Percentiles rank a stretch among this genome's conserved stretches.
Conservation (phyloP, 768 basidiomycete genomes). For the Boletus rubroflammeus region DNA sequence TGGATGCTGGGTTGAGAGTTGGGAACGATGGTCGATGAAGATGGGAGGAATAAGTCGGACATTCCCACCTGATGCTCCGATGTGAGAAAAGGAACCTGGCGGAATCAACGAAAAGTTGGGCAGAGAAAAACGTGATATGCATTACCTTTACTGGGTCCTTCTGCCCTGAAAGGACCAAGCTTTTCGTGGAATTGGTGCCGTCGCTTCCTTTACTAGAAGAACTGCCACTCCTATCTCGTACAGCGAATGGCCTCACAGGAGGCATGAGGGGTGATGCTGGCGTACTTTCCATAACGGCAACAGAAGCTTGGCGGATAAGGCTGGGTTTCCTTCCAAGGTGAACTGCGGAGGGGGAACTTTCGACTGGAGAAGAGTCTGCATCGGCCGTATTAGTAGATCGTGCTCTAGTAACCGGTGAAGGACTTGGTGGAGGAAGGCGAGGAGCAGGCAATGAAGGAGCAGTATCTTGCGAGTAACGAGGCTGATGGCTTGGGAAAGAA, state of each 20-base stretch:
- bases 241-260: slow-evolving; percentile 46
- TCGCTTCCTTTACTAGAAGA: slow-evolving; percentile 40
- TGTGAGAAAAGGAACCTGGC: slow-evolving; percentile 60
- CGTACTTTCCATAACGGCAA: slow-evolving; percentile 51
- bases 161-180: slow-evolving; percentile 50
- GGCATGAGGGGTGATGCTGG: slow-evolving; percentile 37
- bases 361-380: slow-evolving; percentile 14
- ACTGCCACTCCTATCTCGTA: slow-evolving; percentile 47
- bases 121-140: background rate
- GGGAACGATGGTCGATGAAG: slow-evolving; percentile 49
- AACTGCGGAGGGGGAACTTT: slow-evolving; percentile 7
- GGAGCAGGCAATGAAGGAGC: slow-evolving; percentile 29
- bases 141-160: slow-evolving; percentile 72
- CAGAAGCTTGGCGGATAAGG: slow-evolving; percentile 48
- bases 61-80: slow-evolving; percentile 69
- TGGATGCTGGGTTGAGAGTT: slow-evolving; percentile 36
- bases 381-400: slow-evolving; percentile 33
- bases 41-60: slow-evolving; percentile 69
- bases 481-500: slow-evolving; percentile 55
- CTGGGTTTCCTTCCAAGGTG: slow-evolving; percentile 34
- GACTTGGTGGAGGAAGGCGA: slow-evolving; percentile 27
- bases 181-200: slow-evolving; percentile 24
- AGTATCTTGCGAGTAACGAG: slow-evolving; percentile 55
- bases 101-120: slow-evolving; percentile 1
- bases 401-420: slow-evolving; percentile 33